A percentile compares a stretch with the other conserved stretches of the same genome.
These are phyloP conservation scores for Zancudomyces culisetae DNA, from an alignment of 371 early-diverging fungal species.

Conservation along the genomic window DNA sequence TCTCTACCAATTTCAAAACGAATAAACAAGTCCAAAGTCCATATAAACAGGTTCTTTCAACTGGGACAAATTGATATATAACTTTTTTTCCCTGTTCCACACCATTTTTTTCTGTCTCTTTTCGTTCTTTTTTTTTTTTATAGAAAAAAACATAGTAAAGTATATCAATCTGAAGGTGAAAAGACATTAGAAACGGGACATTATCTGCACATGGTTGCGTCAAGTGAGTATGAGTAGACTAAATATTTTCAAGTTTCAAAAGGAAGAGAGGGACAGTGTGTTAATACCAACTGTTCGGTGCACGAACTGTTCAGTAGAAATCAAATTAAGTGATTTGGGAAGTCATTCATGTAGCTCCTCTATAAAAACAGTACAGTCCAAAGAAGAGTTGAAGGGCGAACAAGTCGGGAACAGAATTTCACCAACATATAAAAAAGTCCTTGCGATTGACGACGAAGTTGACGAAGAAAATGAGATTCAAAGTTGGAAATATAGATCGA, in stretches of 20 bases:
- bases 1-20: too few species aligned
- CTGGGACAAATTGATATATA: too few species aligned
- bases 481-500: background rate
- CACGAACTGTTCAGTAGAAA: background rate
- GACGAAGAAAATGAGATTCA: background rate
- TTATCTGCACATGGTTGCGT: too few species aligned
- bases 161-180: too few species aligned
- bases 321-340: background rate
- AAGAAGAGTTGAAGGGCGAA: background rate
- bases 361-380: too few species aligned
- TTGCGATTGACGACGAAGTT: background rate
- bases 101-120: too few species aligned
- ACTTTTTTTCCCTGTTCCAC: too few species aligned
- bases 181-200: too few species aligned
- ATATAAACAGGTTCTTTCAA: too few species aligned
- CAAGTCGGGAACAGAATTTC: background rate
- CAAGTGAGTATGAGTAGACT: background rate
- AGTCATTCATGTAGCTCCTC: background rate
- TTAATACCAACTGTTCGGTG: background rate
- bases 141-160: too few species aligned
- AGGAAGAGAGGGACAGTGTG: background rate
- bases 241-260: background rate
- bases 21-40: too few species aligned
- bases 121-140: too few species aligned
- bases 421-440: background rate